Evolutionary conservation across 495 filamentous ascomycete genomes (phyloP).

Genomic region (Penicillium dipodomyicola): DNA sequence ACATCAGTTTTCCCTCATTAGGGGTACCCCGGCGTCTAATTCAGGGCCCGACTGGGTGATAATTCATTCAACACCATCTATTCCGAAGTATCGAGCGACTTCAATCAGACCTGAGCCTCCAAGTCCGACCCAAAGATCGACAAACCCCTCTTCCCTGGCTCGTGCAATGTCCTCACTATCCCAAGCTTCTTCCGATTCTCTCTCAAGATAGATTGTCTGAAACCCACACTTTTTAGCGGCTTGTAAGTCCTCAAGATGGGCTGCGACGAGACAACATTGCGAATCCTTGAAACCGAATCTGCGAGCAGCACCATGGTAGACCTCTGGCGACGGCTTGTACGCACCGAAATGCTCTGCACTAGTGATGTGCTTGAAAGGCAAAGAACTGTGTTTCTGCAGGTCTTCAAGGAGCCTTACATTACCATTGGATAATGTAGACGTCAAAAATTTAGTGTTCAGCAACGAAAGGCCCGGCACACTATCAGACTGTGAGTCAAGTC

Average conservation of each 20-base stretch:
- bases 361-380: constrained; percentile 57
- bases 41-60: background rate
- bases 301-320: constrained; percentile 59
- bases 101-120: constrained; percentile 20
- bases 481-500: constrained; percentile 20
- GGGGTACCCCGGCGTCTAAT: no score
- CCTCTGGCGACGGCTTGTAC: constrained; percentile 65
- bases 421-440: constrained; percentile 66
- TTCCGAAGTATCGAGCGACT: constrained; percentile 21
- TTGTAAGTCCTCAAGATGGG: constrained; percentile 62
- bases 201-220: constrained; percentile 65
- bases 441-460: constrained; percentile 50
- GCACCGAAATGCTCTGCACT: constrained; percentile 62
- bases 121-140: constrained; percentile 20
- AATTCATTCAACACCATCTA: constrained; percentile 8
- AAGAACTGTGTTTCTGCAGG: constrained; percentile 47
- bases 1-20: no score
- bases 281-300: constrained; percentile 50
- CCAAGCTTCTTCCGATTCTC: constrained; percentile 60
- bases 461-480: constrained; percentile 23
- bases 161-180: constrained; percentile 12
- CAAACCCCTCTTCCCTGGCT: constrained; percentile 21
- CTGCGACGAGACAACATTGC: constrained; percentile 69
- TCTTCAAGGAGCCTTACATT: constrained; percentile 63
- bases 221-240: constrained; percentile 60